These are phyloP conservation scores for Ustulina deusta DNA, from an alignment of 2,329 filamentous ascomycete species.

Conservation along the genomic window DNA sequence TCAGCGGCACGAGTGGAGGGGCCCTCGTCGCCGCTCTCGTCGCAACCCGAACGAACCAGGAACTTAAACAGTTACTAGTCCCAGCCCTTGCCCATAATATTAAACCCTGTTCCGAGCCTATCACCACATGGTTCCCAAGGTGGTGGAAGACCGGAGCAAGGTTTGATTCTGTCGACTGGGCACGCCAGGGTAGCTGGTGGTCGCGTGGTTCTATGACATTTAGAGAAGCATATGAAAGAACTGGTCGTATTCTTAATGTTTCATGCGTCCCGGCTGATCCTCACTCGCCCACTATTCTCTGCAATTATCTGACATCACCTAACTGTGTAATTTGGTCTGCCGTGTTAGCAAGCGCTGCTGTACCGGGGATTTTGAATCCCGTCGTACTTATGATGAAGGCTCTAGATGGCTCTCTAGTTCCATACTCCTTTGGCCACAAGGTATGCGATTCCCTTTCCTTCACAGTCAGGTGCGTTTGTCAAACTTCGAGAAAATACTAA, in stretches of 20 bases:
- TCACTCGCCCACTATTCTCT: constrained; percentile 89
- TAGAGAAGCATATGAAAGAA: constrained; percentile 91
- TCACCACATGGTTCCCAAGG: constrained; percentile 79
- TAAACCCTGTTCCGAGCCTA: constrained; percentile 83
- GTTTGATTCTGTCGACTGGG: constrained; percentile 96
- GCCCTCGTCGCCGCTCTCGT: constrained; percentile 89
- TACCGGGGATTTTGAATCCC: constrained; percentile 95
- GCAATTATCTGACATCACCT: constrained; percentile 93
- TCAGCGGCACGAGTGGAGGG: constrained; percentile 95
- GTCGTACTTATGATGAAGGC: constrained; percentile 94
- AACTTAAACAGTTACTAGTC: constrained; percentile 85
- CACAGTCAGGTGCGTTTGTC: neutral
- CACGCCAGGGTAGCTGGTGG: constrained; percentile 87
- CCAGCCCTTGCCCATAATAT: constrained; percentile 89
- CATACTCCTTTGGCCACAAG: constrained; percentile 97
- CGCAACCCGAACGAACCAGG: constrained; percentile 90
- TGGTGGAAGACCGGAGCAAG: constrained; percentile 95
- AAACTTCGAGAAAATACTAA: constrained; percentile 22
- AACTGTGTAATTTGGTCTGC: constrained; percentile 99
- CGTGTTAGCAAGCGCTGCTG: constrained; percentile 92
- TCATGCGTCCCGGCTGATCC: constrained; percentile 96
- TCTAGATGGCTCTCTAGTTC: constrained; percentile 78
- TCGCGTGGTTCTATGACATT: constrained; percentile 93
- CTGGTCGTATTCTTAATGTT: constrained; percentile 93
- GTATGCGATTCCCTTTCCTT: constrained; percentile 22